Base-by-base conservation (phyloP, 1,284 basidiomycete species). In the Naganishia sp. region DNA sequence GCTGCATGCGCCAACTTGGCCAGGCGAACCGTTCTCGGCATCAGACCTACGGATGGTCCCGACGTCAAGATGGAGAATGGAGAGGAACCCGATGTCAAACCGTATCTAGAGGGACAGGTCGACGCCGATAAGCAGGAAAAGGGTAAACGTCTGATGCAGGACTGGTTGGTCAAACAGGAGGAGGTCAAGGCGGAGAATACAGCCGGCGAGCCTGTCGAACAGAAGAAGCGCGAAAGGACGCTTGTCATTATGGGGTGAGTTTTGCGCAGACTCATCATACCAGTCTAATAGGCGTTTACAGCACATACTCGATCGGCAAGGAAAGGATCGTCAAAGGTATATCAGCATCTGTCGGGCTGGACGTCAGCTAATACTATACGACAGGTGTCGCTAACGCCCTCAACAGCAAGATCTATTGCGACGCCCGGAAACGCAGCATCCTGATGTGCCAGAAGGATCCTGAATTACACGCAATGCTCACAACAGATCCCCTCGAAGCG, bases 251-350 rank as follows among this genome's bases (percentile, higher is more conserved):
- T 98, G 31, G 95, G 94, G 88, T 90, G 73, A n/a, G 83, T 75
- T 48, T 56, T 48, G 7, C 16, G 44, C 11, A 36, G 49, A 45
- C 13, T 9, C 39, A 31, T 36, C 5, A 16, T 16, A 11, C n/a
- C 28, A 53, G 21, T 10, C 25, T 31, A 11, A 36, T 45, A 55
- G 21, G 21, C 25, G 13, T 45, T 45, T 7, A 55, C 68, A 91
- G 89, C 13, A 97, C 95, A 0, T 99, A 99, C 78, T 92, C 92
- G 0, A 93, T 99, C 63, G 95, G 95, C 60, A 99, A 99, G 79
- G 95, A 99, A 78, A 87, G 94, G 49, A 90, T 99, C 55, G 92
- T 97, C 39, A 95, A 97, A 84, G 92, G 91, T 88, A 65, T 50
- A 74, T 61, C 33, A 5, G 6, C 2, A 21, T 16, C 16, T 1